Conservation (phyloP, 1,284 basidiomycete genomes). For the Pseudozyma sp. region DNA sequence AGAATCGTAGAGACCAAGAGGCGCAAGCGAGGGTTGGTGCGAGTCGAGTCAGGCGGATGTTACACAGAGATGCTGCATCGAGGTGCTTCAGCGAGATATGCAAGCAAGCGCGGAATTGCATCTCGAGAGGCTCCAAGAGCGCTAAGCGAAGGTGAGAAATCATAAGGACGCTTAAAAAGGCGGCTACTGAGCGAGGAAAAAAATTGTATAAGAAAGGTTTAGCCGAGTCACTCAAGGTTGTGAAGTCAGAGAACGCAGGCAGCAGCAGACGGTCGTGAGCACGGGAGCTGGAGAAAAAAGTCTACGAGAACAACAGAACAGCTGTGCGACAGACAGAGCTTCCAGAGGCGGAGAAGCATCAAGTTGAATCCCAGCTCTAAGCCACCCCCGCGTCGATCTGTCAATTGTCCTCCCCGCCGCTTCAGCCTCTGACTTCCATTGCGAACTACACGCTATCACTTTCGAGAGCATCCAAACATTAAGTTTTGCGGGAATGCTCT, state of each 20-base stretch:
- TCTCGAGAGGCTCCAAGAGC: neutral
- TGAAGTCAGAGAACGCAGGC: too few relatives aligned
- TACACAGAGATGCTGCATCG: constrained; percentile 1
- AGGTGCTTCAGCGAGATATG: neutral
- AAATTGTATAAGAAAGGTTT: constrained; percentile 8
- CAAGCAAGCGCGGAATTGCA: too few relatives aligned
- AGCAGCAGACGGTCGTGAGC: too few relatives aligned
- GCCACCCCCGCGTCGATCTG: constrained; percentile 21
- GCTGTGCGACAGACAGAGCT: neutral
- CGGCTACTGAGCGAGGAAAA: neutral
- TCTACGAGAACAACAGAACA: too few relatives aligned
- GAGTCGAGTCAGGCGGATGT: constrained; percentile 26
- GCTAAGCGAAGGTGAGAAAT: constrained; percentile 11
- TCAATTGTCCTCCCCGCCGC: neutral
- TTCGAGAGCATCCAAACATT: neutral
- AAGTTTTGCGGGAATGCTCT: neutral
- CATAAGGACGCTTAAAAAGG: neutral
- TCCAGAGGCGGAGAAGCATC: neutral
- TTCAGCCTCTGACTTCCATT: neutral
- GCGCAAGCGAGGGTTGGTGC: constrained; percentile 24
- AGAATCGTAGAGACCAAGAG: neutral
- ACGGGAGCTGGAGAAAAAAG: too few relatives aligned
- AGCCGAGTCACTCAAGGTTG: neutral
- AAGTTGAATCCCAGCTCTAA: neutral
- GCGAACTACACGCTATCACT: neutral